Evolutionary conservation across 2,329 filamentous ascomycete species (phyloP).

Genomic region (Geoglossum cookeanum): DNA sequence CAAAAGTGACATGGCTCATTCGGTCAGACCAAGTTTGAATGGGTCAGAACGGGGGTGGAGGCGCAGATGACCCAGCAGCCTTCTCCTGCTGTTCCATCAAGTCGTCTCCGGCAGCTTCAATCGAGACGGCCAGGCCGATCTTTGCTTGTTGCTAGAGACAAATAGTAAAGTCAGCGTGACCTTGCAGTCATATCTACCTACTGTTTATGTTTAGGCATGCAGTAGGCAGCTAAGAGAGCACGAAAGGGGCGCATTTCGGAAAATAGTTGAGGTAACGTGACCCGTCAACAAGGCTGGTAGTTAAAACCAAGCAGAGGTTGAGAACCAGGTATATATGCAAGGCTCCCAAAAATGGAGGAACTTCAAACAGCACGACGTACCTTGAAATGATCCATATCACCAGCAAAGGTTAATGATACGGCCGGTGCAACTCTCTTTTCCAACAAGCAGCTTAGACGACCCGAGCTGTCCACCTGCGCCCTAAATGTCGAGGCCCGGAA

Average conservation of each 20-base stretch:
- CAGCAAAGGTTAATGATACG: constrained; percentile 84
- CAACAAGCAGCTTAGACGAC: constrained; percentile 78
- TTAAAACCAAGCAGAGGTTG: not conserved
- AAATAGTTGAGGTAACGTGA: not conserved
- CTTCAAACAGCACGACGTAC: constrained; percentile 35
- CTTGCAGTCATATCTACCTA: too few relatives aligned
- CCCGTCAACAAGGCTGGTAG: not conserved
- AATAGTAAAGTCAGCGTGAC: constrained; percentile 12
- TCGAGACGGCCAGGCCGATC: constrained; percentile 81
- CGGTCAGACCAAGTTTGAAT: not conserved
- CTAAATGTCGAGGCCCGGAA: constrained; percentile 92
- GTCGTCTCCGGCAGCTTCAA: constrained; percentile 70
- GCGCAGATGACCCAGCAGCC: not conserved
- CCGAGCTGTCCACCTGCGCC: constrained; percentile 86
- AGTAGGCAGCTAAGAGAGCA: not conserved
- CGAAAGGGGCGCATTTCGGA: not conserved
- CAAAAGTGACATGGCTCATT: not conserved
- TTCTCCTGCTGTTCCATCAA: constrained; percentile 66
- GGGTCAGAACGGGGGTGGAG: constrained; percentile 3
- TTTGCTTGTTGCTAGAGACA: constrained; percentile 67
- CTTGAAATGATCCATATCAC: constrained; percentile 89
- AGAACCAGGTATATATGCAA: not conserved
- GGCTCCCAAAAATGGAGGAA: not conserved
- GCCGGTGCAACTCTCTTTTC: constrained; percentile 92
- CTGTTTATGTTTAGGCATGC: not conserved